Conservation (phyloP, 768 basidiomycete genomes). For the Coprinellus aureogranulatus region DNA sequence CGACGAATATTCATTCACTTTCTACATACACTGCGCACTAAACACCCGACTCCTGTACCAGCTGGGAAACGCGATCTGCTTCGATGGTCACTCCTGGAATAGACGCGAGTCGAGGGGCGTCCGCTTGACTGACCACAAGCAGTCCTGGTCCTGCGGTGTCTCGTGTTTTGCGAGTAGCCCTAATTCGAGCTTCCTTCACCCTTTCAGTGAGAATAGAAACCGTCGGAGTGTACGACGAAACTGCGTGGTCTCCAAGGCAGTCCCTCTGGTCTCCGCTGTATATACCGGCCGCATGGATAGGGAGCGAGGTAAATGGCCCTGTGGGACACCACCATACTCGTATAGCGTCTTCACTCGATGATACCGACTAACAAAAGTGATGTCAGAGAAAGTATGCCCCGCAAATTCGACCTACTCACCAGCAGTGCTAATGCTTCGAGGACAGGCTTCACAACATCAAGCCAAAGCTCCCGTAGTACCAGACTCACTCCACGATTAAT, state of each 20-base stretch:
- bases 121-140: background rate
- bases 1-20: too few species aligned
- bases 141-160: constrained; percentile 1
- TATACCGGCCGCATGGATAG: constrained; percentile 20
- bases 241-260: constrained; percentile 13
- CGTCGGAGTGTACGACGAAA: constrained; percentile 23
- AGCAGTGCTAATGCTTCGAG: constrained; percentile 14
- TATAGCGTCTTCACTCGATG: background rate
- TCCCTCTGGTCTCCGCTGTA: constrained; percentile 7
- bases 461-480: constrained; percentile 20
- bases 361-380: too few species aligned
- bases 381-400: too few species aligned
- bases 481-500: background rate
- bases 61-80: background rate
- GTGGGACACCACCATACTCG: constrained; percentile 5
- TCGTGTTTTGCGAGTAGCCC: background rate
- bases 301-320: constrained; percentile 21
- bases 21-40: too few species aligned
- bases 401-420: constrained; percentile 14
- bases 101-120: background rate
- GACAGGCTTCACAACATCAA: constrained; percentile 18
- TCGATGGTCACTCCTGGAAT: background rate
- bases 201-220: constrained; percentile 12
- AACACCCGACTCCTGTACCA: background rate
- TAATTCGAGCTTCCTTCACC: background rate